phyloP scores from a whole-genome alignment of 352 stramenopile genomes.

The Globisporangium nodosum region DNA sequence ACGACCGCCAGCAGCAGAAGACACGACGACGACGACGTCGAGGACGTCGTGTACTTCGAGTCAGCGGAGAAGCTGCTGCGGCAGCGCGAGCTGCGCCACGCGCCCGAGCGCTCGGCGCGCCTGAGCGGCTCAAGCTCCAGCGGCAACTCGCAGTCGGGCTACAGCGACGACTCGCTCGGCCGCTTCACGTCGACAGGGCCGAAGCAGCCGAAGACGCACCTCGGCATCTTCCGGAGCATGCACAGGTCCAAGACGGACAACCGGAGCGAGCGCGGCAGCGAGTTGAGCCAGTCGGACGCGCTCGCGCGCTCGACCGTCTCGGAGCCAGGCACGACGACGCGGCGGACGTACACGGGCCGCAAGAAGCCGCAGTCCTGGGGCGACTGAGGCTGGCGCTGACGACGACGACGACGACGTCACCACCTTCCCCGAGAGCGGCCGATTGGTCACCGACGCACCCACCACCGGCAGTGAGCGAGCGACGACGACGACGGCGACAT shows the following conservation, averaged over 20 bases:
- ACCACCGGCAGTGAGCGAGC: background rate
- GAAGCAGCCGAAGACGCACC: constrained; percentile 24
- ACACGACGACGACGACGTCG: constrained; percentile 14
- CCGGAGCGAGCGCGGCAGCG: constrained; percentile 12
- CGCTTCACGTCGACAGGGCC: background rate
- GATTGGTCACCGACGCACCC: too few relatives aligned
- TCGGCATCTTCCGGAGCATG: constrained; percentile 34
- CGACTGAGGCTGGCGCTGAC: constrained; percentile 25
- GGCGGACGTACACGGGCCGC: constrained; percentile 64
- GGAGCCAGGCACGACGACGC: constrained; percentile 22
- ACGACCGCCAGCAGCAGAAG: background rate
- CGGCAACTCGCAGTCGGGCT: constrained; percentile 34
- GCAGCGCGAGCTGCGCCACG: constrained; percentile 24
- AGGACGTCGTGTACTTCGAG: constrained; percentile 50
- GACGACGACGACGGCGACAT: too few relatives aligned
- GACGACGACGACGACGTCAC: too few relatives aligned
- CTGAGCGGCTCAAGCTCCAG: constrained; percentile 55
- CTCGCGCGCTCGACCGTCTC: constrained; percentile 31
- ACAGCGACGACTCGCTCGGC: constrained; percentile 21
- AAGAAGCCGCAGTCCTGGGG: constrained; percentile 79
- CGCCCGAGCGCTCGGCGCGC: constrained; percentile 38
- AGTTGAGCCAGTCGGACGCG: constrained; percentile 28
- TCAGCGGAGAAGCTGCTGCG: constrained; percentile 25
- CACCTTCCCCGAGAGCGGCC: background rate
- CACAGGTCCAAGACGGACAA: constrained; percentile 23